Evolutionary conservation across 768 basidiomycete genomes (phyloP).

Genomic region (Kwoniella dejecticola): DNA sequence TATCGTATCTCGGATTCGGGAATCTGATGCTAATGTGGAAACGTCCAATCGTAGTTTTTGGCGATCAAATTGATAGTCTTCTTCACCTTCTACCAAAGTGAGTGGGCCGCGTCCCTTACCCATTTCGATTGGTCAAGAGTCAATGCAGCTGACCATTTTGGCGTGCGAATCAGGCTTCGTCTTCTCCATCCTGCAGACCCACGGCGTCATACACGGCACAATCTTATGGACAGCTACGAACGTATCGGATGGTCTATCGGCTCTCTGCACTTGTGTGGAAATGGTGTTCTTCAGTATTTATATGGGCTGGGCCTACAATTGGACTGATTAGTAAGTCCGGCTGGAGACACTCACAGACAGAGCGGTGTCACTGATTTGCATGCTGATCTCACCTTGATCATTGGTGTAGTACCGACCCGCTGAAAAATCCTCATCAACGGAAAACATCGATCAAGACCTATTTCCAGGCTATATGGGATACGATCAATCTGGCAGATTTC

Average conservation of each 20-base stretch:
- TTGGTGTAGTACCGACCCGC: conserved; percentile 26
- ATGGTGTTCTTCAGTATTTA: conserved; percentile 56
- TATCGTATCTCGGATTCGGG: not conserved
- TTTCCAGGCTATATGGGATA: conserved; percentile 43
- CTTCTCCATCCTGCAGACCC: conserved; percentile 66
- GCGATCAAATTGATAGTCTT: conserved; percentile 77
- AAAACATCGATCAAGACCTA: conserved; percentile 33
- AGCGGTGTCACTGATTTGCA: not conserved
- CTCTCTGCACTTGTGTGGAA: conserved; percentile 80
- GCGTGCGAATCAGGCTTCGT: conserved; percentile 57
- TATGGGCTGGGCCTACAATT: conserved; percentile 73
- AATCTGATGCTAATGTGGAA: not conserved
- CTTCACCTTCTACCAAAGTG: conserved; percentile 84
- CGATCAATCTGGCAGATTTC: conserved; percentile 61
- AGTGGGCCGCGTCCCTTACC: no score
- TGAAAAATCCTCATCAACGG: conserved; percentile 27
- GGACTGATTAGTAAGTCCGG: conserved; percentile 64
- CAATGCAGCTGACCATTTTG: no score
- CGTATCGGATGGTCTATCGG: conserved; percentile 78
- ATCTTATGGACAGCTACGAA: conserved; percentile 81
- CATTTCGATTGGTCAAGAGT: no score
- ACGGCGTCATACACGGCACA: conserved; percentile 72
- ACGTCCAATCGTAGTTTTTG: conserved; percentile 60
- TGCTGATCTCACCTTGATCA: not conserved
- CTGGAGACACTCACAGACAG: not conserved